phyloP scores from a whole-genome alignment of 139 green algal genomes.

The Haematococcus sp. region DNA sequence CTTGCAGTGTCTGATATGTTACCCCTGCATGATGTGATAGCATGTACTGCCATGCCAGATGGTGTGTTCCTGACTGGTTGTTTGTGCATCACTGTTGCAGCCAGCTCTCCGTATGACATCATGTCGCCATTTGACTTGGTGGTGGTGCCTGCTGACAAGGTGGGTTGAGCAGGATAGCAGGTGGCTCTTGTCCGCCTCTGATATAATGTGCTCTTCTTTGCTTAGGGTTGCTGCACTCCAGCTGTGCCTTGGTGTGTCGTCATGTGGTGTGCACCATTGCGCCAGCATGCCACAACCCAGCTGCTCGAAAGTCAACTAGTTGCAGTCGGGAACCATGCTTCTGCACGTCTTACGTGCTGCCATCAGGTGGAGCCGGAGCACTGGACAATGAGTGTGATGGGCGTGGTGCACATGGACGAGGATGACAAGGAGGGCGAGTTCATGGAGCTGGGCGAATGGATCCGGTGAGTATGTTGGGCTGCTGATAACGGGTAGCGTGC shows the following conservation, averaged over 20 bases:
- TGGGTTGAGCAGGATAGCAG: neutral
- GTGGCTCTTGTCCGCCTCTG: no score
- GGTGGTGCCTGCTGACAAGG: conserved; percentile 22
- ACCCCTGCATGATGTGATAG: no score
- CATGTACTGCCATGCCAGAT: neutral
- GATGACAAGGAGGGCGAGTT: conserved; percentile 29
- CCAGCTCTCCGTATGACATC: conserved; percentile 12
- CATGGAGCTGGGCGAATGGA: conserved; percentile 36
- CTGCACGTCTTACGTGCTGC: no score
- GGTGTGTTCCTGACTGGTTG: neutral
- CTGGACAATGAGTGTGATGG: conserved; percentile 37
- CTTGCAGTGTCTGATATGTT: no score
- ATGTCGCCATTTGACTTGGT: conserved; percentile 35
- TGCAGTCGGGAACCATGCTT: no score
- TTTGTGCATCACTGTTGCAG: conserved; percentile 13
- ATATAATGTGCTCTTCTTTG: no score
- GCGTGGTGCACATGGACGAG: conserved; percentile 17
- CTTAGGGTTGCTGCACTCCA: no score
- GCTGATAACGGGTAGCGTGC: no score
- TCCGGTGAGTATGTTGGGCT: conserved; percentile 14
- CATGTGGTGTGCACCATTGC: no score
- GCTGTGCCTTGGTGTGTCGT: no score
- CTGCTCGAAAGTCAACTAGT: no score
- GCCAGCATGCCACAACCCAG: no score
- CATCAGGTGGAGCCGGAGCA: conserved; percentile 19